Evolutionary conservation across 768 basidiomycete species (phyloP).

Genomic region (Epithele typhae): DNA sequence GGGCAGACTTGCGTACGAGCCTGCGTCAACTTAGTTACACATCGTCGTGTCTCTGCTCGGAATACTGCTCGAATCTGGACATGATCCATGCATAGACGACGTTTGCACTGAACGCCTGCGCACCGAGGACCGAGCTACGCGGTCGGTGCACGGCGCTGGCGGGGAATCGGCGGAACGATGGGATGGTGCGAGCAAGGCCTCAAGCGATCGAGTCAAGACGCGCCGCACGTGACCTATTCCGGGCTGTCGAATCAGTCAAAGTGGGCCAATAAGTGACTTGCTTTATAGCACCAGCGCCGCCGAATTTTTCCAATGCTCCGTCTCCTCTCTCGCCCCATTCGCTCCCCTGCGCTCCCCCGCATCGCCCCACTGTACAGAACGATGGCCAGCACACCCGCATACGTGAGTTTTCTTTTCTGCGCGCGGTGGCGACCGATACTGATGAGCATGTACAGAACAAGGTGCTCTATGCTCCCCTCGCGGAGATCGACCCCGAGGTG

Average conservation of each 20-base stretch:
- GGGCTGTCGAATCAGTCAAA: slow-evolving; percentile 2
- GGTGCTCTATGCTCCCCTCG: slow-evolving; percentile 80
- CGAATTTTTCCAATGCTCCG: slow-evolving; percentile 29
- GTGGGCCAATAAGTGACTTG: slow-evolving; percentile 8
- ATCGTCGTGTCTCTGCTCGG: too few species aligned
- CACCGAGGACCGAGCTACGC: too few species aligned
- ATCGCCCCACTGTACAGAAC: slow-evolving; percentile 30
- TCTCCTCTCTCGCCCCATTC: slow-evolving; percentile 27
- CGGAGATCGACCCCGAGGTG: slow-evolving; percentile 91
- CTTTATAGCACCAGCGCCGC: slow-evolving; percentile 15
- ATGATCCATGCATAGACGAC: too few species aligned
- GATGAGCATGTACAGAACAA: slow-evolving; percentile 65
- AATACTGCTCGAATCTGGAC: too few species aligned
- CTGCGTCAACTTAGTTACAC: too few species aligned
- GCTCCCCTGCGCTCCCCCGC: slow-evolving; percentile 18
- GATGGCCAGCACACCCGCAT: slow-evolving; percentile 67
- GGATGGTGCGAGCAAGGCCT: background rate
- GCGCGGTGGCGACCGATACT: background rate
- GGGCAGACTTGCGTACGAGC: too few species aligned
- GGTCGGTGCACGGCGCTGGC: too few species aligned
- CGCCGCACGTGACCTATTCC: slow-evolving; percentile 10
- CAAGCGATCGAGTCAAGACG: slow-evolving; percentile 8
- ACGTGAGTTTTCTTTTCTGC: slow-evolving; percentile 38
- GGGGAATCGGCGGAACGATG: background rate
- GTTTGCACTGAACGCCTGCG: too few species aligned